Percentiles rank a stretch among this genome's conserved stretches.
These are phyloP conservation scores for Rhazya stricta DNA, from an alignment of 257 asterid genomes.

Conservation along the genomic window DNA sequence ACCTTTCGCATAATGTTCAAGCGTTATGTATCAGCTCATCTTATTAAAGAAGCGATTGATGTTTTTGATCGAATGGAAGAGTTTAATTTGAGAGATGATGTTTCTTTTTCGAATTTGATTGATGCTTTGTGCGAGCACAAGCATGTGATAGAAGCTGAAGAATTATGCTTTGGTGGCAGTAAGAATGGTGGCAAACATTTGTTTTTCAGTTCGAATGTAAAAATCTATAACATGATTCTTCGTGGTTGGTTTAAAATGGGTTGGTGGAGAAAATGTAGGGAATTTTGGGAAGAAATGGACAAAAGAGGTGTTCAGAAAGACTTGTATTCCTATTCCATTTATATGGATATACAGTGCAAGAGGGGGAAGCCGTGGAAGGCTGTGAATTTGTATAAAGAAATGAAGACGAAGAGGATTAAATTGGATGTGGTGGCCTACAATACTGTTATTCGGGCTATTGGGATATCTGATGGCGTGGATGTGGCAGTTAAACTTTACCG, in stretches of 20 bases:
- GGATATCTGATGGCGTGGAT: conserved; percentile 75
- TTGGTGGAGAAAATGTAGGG: conserved; percentile 84
- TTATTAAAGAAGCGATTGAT: conserved; percentile 74
- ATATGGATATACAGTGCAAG: conserved; percentile 83
- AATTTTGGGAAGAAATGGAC: conserved; percentile 94
- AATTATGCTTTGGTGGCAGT: conserved; percentile 52
- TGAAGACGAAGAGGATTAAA: conserved; percentile 64
- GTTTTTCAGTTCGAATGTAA: conserved; percentile 39
- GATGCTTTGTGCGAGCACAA: conserved; percentile 86
- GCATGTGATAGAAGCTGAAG: conserved; percentile 92
- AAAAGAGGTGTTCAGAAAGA: conserved; percentile 60
- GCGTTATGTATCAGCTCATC: conserved; percentile 73
- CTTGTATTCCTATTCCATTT: conserved; percentile 72
- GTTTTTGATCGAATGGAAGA: conserved; percentile 51
- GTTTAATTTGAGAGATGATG: conserved; percentile 62
- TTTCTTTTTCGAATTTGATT: conserved; percentile 62
- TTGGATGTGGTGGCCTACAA: conserved; percentile 78
- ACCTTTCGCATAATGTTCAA: conserved; percentile 70
- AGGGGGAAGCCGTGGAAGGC: conserved; percentile 87
- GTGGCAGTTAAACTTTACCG: conserved; percentile 56
- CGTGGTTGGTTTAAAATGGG: conserved; percentile 82
- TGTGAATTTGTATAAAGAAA: conserved; percentile 72
- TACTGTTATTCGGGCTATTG: conserved; percentile 71
- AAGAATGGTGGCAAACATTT: conserved; percentile 22
- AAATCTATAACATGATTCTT: conserved; percentile 63